phyloP scores from a whole-genome alignment of 2,329 filamentous ascomycete genomes.

The Aspergillus sp. region DNA sequence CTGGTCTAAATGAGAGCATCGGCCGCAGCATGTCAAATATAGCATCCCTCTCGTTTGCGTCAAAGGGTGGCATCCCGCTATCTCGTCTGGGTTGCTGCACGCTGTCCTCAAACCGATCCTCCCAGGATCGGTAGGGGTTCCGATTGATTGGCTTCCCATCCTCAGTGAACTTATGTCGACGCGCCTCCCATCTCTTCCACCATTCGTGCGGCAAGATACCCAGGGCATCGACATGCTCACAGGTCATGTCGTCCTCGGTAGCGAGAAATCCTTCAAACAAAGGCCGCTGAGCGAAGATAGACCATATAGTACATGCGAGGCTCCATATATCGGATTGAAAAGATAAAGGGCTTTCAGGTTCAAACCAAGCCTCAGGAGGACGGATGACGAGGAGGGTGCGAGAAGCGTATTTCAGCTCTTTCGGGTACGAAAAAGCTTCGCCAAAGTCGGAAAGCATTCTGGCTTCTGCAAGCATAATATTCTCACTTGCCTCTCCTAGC shows the following conservation, averaged over 20 bases:
- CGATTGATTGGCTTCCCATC: constrained; percentile 17
- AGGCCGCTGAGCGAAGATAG: constrained; percentile 29
- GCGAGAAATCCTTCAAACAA: constrained; percentile 28
- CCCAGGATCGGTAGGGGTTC: not conserved
- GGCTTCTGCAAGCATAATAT: constrained; percentile 26
- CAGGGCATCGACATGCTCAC: constrained; percentile 31
- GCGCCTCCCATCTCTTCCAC: constrained; percentile 26
- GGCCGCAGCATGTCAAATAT: constrained; percentile 23
- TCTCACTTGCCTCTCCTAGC: constrained; percentile 32
- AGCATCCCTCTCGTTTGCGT: constrained; percentile 22
- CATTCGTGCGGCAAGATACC: constrained; percentile 28
- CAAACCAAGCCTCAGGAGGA: constrained; percentile 38
- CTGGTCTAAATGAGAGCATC: constrained; percentile 28
- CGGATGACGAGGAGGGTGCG: constrained; percentile 28
- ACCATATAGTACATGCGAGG: constrained; percentile 38
- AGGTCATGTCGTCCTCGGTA: constrained; percentile 27
- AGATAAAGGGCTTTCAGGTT: constrained; percentile 30
- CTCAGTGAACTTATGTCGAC: constrained; percentile 21
- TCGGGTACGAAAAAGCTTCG: constrained; percentile 29
- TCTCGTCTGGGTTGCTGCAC: constrained; percentile 27
- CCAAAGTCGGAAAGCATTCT: constrained; percentile 37
- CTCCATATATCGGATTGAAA: constrained; percentile 41
- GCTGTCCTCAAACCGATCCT: constrained; percentile 21
- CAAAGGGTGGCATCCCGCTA: constrained; percentile 19
- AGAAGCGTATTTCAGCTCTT: constrained; percentile 23